Percentiles rank a stretch among this genome's conserved stretches.
These are phyloP conservation scores for Diaporthe batatas DNA, from an alignment of 2,329 filamentous ascomycete genomes.

Conservation along the genomic window DNA sequence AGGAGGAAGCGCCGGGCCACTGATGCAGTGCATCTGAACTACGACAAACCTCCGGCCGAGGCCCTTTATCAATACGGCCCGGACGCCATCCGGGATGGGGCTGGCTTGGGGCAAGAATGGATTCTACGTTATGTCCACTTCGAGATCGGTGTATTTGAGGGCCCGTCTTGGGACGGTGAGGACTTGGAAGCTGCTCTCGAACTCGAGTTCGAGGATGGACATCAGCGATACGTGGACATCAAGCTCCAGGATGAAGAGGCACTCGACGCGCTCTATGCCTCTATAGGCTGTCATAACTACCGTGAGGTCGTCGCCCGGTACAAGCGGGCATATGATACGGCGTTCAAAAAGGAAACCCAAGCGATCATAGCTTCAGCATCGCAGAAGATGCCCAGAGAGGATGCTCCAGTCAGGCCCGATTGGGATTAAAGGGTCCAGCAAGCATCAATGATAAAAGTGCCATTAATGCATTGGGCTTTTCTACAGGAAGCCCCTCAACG, in stretches of 20 bases:
- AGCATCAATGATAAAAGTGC: too few species aligned
- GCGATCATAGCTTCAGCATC: too few species aligned
- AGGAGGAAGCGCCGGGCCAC: not conserved
- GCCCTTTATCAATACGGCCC: not conserved
- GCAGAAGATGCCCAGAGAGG: too few species aligned
- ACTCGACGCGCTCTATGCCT: not conserved
- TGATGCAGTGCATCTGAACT: constrained; percentile 24
- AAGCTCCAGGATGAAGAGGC: constrained; percentile 16
- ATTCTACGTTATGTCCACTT: constrained; percentile 34
- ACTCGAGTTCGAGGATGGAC: constrained; percentile 26
- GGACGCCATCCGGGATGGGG: not conserved
- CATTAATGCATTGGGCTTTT: too few species aligned
- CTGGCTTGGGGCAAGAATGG: constrained; percentile 16
- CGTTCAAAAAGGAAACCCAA: too few species aligned
- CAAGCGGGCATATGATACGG: too few species aligned
- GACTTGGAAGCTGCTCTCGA: constrained; percentile 28
- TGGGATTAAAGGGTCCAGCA: not conserved
- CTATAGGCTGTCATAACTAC: not conserved
- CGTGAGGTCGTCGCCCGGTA: too few species aligned
- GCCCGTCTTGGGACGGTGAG: too few species aligned
- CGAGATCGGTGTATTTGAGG: not conserved
- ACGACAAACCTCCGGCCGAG: constrained; percentile 21
- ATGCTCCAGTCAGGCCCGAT: not conserved
- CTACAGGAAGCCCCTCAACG: constrained; percentile 43
- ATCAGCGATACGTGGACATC: constrained; percentile 6